phyloP scores from a whole-genome alignment of 2,329 filamentous ascomycete species.

The Alternaria triticimaculans region DNA sequence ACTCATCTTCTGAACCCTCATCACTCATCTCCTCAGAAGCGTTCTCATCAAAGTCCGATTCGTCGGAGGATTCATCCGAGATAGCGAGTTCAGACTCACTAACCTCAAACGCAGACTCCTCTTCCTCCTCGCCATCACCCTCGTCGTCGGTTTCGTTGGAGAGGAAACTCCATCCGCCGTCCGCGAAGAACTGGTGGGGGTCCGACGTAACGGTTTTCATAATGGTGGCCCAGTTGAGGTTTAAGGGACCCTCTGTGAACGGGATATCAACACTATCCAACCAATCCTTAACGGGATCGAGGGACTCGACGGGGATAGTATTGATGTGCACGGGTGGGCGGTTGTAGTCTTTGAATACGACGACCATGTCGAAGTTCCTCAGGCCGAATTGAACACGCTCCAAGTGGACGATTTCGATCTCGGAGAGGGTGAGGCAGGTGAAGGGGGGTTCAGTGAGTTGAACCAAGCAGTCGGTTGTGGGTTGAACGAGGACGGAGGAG shows the following conservation, averaged over 20 bases:
- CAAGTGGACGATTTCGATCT: conserved; percentile 94
- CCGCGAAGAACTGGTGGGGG: conserved; percentile 91
- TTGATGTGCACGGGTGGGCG: conserved; percentile 93
- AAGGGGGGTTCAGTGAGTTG: conserved; percentile 97
- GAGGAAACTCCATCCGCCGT: conserved; percentile 95
- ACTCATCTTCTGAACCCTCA: conserved; percentile 60
- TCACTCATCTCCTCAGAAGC: conserved; percentile 76
- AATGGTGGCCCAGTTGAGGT: conserved; percentile 98
- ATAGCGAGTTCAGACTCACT: conserved; percentile 78
- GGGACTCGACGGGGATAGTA: conserved; percentile 93
- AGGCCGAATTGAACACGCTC: conserved; percentile 95
- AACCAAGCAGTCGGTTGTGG: conserved; percentile 94
- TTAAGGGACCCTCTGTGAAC: conserved; percentile 91
- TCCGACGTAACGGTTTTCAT: conserved; percentile 99
- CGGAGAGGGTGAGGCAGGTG: conserved; percentile 91
- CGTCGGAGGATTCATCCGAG: conserved; percentile 80
- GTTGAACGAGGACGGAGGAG: conserved; percentile 93
- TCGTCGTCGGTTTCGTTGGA: conserved; percentile 87
- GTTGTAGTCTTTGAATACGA: conserved; percentile 97
- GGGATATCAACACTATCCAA: conserved; percentile 95
- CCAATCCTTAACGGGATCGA: conserved; percentile 97
- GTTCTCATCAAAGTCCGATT: conserved; percentile 92
- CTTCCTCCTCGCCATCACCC: conserved; percentile 75
- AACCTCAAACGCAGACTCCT: conserved; percentile 92
- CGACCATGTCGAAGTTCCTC: conserved; percentile 98